Evolutionary conservation across 768 basidiomycete genomes (phyloP).

Genomic region (Candolleomyces aberdarensis): DNA sequence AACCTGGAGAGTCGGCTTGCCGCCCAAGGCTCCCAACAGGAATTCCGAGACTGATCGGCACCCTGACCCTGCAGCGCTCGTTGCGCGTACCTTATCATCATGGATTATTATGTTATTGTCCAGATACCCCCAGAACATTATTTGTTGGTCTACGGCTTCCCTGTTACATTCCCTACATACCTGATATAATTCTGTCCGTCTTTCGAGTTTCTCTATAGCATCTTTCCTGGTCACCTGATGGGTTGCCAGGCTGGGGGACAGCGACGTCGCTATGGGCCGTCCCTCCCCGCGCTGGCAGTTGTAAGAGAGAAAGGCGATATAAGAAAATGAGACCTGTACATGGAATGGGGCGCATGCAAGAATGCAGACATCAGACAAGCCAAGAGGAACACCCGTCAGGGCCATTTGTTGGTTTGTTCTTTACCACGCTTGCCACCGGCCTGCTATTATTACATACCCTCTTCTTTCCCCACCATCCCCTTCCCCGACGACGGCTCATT

Average conservation of each 20-base stretch:
- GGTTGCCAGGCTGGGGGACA: not conserved
- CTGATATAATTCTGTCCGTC: not conserved
- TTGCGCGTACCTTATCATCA: not conserved
- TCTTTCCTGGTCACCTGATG: conserved; percentile 1
- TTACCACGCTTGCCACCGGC: conserved; percentile 8
- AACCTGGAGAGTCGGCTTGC: conserved; percentile 90
- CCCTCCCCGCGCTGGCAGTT: too few species aligned
- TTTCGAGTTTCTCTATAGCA: too few species aligned
- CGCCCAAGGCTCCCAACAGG: conserved; percentile 80
- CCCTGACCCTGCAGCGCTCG: not conserved
- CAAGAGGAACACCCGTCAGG: not conserved
- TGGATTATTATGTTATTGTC: conserved; percentile 15
- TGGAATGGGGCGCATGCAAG: too few species aligned
- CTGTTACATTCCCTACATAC: not conserved
- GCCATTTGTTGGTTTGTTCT: not conserved
- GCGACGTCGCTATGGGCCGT: too few species aligned
- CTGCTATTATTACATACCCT: not conserved
- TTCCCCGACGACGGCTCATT: not conserved
- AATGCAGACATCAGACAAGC: not conserved
- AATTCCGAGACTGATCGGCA: conserved; percentile 63
- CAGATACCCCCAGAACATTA: not conserved
- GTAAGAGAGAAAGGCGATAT: too few species aligned
- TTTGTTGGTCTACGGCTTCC: not conserved
- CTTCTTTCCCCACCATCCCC: not conserved
- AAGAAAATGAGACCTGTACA: too few species aligned